These are phyloP conservation scores for Comarum palustre DNA, from an alignment of 306 rosid genomes.

Conservation along the genomic window DNA sequence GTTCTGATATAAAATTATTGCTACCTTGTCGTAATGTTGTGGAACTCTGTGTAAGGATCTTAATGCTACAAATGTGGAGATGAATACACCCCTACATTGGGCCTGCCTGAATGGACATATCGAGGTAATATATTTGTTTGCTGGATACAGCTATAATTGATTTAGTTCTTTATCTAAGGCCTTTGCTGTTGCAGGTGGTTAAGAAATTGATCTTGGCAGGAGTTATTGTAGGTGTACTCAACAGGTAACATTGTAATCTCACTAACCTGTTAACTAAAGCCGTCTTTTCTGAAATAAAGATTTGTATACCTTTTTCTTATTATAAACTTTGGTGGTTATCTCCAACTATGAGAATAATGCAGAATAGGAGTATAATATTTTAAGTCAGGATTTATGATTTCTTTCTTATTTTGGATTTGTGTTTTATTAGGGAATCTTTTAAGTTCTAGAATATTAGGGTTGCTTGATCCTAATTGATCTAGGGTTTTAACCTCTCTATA, in stretches of 20 bases:
- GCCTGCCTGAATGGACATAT: conserved; percentile 96
- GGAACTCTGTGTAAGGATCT: conserved; percentile 40
- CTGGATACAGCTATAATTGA: background rate
- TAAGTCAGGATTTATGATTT: no score
- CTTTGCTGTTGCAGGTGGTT: conserved; percentile 52
- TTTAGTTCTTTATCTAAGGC: conserved; percentile 8
- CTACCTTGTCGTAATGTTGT: background rate
- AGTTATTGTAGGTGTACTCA: conserved; percentile 57
- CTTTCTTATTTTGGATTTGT: no score
- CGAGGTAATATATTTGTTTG: conserved; percentile 44
- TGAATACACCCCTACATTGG: conserved; percentile 90
- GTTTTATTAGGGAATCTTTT: no score
- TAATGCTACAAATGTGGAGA: conserved; percentile 69
- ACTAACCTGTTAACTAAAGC: background rate
- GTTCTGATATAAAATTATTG: background rate
- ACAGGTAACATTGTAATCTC: conserved; percentile 41
- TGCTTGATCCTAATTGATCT: no score
- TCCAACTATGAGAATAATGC: conserved; percentile 75
- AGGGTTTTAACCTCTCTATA: no score
- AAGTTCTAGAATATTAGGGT: no score
- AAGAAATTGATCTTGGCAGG: conserved; percentile 85
- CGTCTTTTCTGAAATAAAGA: background rate
- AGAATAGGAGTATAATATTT: no score
- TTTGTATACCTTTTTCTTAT: background rate
- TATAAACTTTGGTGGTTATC: conserved; percentile 2